Conservation (phyloP, 768 basidiomycete genomes). For the Filobasidium wieringae region DNA sequence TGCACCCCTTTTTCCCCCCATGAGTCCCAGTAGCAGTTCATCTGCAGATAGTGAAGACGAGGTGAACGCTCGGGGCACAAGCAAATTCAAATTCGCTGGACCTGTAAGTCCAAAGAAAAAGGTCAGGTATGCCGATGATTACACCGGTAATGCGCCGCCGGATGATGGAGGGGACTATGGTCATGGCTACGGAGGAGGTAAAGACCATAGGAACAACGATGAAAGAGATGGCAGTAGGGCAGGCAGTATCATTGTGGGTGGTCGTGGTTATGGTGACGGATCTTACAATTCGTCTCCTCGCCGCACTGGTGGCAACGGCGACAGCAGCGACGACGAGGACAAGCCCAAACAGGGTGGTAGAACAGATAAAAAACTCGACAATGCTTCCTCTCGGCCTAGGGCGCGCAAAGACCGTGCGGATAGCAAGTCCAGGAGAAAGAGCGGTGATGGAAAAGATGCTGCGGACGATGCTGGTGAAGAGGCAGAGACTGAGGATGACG, state of each 20-base stretch:
- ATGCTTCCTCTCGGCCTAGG: background rate
- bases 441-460: background rate
- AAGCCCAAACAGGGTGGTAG: background rate
- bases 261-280: conserved; percentile 11
- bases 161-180: conserved; percentile 1
- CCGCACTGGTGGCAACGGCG: background rate
- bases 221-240: conserved; percentile 1
- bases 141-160: background rate
- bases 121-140: background rate
- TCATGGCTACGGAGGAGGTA: background rate
- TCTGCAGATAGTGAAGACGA: conserved; percentile 7
- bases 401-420: background rate
- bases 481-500: background rate
- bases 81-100: background rate
- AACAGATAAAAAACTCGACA: conserved; percentile 4
- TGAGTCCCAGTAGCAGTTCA: conserved; percentile 12
- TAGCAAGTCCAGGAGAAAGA: background rate
- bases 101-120: background rate
- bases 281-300: background rate
- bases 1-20: conserved; percentile 7
- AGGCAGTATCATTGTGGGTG: conserved; percentile 15
- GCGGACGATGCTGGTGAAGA: background rate
- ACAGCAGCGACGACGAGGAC: background rate
- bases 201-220: background rate
- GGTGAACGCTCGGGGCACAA: background rate